Conservation (phyloP, 2,329 filamentous ascomycete species). For the Alternaria consortialis region DNA sequence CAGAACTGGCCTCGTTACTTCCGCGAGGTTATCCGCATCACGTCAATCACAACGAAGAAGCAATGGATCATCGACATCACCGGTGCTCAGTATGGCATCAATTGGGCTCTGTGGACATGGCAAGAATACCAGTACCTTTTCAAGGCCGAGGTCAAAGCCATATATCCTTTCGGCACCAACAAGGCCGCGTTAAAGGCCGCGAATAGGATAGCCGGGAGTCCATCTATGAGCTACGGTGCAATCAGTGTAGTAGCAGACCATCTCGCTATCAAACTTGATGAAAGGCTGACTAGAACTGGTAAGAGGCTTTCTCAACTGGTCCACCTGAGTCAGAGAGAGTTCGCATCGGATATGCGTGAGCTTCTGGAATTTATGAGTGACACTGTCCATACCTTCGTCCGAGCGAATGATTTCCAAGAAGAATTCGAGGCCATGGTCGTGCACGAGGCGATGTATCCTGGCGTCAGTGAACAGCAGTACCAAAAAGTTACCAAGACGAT, state of each 20-base stretch:
- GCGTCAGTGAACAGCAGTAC: no score
- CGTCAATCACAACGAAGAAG: neutral
- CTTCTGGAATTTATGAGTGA: no score
- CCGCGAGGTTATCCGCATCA: neutral
- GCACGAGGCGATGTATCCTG: no score
- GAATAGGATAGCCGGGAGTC: neutral
- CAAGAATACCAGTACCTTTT: neutral
- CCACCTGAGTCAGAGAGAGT: no score
- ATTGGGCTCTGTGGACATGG: neutral
- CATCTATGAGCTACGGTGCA: neutral
- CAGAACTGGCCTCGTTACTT: neutral
- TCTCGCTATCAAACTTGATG: neutral
- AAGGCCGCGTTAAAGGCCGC: neutral
- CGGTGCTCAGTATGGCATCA: slow-evolving; percentile 10
- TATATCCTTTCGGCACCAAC: neutral
- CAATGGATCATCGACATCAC: slow-evolving; percentile 6
- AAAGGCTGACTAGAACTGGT: no score
- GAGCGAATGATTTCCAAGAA: no score
- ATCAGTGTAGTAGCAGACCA: neutral
- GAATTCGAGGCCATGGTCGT: no score
- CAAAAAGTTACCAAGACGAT: no score
- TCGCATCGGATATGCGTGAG: no score
- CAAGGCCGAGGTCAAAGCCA: no score
- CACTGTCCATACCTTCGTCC: no score
- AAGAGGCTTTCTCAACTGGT: no score